A percentile compares a stretch with the other conserved stretches of the same genome.
phyloP scores from a whole-genome alignment of 2,329 filamentous ascomycete genomes.

The Fusarium algeriense region DNA sequence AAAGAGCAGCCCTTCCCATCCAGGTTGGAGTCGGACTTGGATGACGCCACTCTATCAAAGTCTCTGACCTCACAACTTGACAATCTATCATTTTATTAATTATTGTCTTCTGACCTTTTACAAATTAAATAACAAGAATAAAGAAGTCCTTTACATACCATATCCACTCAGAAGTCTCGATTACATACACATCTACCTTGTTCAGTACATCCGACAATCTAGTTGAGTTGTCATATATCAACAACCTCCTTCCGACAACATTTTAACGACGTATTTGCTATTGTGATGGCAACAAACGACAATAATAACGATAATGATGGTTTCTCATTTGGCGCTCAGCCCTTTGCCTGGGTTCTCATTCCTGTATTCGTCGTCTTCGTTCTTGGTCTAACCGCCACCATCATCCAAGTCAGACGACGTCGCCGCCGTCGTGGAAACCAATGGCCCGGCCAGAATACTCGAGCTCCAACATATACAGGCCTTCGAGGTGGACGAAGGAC shows the following conservation, averaged over 20 bases:
- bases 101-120: neutral
- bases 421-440: conserved; percentile 40
- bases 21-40: neutral
- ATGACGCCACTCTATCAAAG: conserved; percentile 34
- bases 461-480: conserved; percentile 42
- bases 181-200: neutral
- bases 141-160: neutral
- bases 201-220: neutral
- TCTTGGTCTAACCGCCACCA: conserved; percentile 53
- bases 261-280: neutral
- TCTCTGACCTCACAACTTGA: conserved; percentile 28
- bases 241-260: neutral
- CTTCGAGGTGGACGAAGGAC: conserved; percentile 23
- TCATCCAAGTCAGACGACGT: conserved; percentile 60
- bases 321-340: conserved; percentile 58
- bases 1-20: conserved; percentile 20
- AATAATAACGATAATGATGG: conserved; percentile 23
- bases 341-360: conserved; percentile 69
- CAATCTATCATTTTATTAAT: neutral
- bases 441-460: conserved; percentile 26
- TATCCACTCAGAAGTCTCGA: no score
- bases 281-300: conserved; percentile 24
- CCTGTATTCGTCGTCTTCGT: conserved; percentile 60
- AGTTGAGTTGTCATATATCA: neutral
- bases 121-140: neutral